Evolutionary conservation across 169 alveolate genomes (phyloP).

Genomic region (Plasmodium gonderi): DNA sequence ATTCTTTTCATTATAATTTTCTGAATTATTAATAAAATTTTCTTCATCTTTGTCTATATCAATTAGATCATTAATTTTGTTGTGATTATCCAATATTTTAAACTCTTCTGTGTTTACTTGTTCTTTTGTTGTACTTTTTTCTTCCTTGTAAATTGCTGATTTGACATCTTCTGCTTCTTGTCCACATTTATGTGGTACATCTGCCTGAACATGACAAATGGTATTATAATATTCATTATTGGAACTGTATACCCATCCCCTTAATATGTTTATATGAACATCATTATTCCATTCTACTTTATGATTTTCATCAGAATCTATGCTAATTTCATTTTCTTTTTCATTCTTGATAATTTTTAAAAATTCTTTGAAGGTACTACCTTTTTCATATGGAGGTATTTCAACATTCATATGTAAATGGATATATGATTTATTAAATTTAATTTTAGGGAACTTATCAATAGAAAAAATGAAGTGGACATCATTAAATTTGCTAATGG

Average conservation of each 20-base stretch:
- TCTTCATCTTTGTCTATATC: slow-evolving; percentile 72
- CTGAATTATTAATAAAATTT: slow-evolving; percentile 36
- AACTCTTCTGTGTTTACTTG: neutral
- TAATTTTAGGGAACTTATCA: slow-evolving; percentile 60
- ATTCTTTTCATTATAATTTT: neutral
- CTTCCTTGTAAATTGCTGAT: neutral
- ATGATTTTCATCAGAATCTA: slow-evolving; percentile 24
- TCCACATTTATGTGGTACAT: neutral
- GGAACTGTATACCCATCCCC: slow-evolving; percentile 70
- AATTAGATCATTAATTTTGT: slow-evolving; percentile 45
- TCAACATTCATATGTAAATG: slow-evolving; percentile 26
- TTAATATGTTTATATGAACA: slow-evolving; percentile 22
- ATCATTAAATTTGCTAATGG: slow-evolving; percentile 53
- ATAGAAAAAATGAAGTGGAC: slow-evolving; percentile 28
- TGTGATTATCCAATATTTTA: neutral
- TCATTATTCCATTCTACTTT: slow-evolving; percentile 64
- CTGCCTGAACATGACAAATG: neutral
- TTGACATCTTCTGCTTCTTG: neutral
- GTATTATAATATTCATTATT: slow-evolving; percentile 24
- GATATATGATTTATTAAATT: slow-evolving; percentile 29
- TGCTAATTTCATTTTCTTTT: neutral
- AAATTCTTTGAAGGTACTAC: slow-evolving; percentile 62
- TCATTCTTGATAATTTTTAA: slow-evolving; percentile 37
- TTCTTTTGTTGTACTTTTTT: neutral
- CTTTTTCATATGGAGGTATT: slow-evolving; percentile 68